Evolutionary conservation across 2,329 filamentous ascomycete genomes (phyloP), one percentile per base, ranked within the genome.

Genomic region (Aureobasidium sp.): DNA sequence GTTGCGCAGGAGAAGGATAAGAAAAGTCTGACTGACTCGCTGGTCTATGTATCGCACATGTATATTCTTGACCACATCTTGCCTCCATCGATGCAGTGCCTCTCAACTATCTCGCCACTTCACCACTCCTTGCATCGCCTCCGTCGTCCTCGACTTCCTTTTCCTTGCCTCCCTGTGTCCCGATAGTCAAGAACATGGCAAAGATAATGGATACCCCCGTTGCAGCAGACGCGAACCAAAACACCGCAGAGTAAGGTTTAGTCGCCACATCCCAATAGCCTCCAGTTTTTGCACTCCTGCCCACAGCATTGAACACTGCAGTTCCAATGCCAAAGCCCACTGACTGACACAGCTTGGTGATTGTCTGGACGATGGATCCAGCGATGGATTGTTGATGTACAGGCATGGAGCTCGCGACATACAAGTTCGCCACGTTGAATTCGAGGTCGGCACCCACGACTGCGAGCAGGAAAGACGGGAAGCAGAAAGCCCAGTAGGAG

Each of bases 371-470:
- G 44, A 90, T 83, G 1, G 85, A 85, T 6, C 86, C 85, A 0
- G 85, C 86, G 15, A 88, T 80, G 0, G 83, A 84, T 67, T 89
- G 85, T 66, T 87, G 82, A n/a, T 81, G 76, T 1, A 76, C 71
- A 0, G 85, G 84, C 58, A 89, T 80, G 0, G 83, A 83, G 4
- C 83, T 85, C 78, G 88, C 83, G 60, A 89, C 85, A 66, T 88
- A 89, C 81, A 89, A 86, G 79, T 89, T 89, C 3, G 83, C 82
- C 25, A 89, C 86, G 64, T 88, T 87, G 71, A 88, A 89, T 63
- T 88, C 82, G 37, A 89, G 81, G 68, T 89, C 87, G 0, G 85
- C 85, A 1, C 87, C 87, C 4, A 87, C 75, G 1, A 88, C 86
- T 25, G 81, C 80, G 29, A 89, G 71, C 17, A 85, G 72, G 42